phyloP scores from a whole-genome alignment of 495 filamentous ascomycete species.

The Aspergillus nidulans region DNA sequence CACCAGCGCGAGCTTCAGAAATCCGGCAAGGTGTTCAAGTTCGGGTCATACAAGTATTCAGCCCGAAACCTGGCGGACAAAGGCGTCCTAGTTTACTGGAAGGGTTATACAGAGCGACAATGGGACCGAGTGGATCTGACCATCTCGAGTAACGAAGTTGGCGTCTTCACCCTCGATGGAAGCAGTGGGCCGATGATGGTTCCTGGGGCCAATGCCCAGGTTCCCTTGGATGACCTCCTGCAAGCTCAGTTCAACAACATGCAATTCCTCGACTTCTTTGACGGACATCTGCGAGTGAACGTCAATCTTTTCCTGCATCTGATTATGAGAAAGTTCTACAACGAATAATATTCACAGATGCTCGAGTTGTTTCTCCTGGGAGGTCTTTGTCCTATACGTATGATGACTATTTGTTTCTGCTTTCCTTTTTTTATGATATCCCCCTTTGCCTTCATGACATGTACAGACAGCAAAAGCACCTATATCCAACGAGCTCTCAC shows the following conservation, averaged over 20 bases:
- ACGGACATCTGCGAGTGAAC: constrained; percentile 80
- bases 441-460: constrained; percentile 14
- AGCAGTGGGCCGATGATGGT: constrained; percentile 92
- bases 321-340: constrained; percentile 98
- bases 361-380: constrained; percentile 19
- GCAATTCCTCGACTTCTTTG: constrained; percentile 92
- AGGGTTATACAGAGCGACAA: constrained; percentile 77
- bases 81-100: constrained; percentile 86
- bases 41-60: constrained; percentile 94
- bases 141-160: constrained; percentile 90
- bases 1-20: constrained; percentile 93
- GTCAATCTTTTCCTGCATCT: constrained; percentile 94
- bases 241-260: constrained; percentile 96
- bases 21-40: constrained; percentile 87
- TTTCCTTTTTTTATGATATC: constrained; percentile 16
- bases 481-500: background rate
- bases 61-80: constrained; percentile 86
- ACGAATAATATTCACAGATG: constrained; percentile 33
- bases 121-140: constrained; percentile 92
- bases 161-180: constrained; percentile 89
- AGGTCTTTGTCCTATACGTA: constrained; percentile 22
- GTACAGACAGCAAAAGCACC: constrained; percentile 11
- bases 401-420: constrained; percentile 6
- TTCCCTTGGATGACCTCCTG: constrained; percentile 88
- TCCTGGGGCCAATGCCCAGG: constrained; percentile 83